Evolutionary conservation across 306 rosid genomes (phyloP).

Genomic region (Ochetophila trinervis): DNA sequence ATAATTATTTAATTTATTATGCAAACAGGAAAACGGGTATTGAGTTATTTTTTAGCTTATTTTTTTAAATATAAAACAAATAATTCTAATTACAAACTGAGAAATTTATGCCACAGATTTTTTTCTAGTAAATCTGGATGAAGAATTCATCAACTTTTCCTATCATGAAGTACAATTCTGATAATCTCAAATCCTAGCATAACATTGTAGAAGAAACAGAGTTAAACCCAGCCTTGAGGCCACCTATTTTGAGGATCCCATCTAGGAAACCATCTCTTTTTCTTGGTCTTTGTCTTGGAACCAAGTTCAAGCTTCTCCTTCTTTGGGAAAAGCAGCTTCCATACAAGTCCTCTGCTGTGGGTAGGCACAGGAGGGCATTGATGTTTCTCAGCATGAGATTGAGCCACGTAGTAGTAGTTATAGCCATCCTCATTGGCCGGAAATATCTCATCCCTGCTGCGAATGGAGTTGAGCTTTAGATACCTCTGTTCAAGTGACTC

Average conservation of each 20-base stretch:
- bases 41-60: no score
- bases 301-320: constrained; percentile 34
- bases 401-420: background rate
- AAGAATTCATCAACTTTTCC: background rate
- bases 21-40: no score
- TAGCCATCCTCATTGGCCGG: constrained; percentile 13
- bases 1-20: no score
- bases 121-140: background rate
- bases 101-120: background rate
- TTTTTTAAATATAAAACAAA: no score
- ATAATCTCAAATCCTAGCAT: no score
- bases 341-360: constrained; percentile 18
- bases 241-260: constrained; percentile 53
- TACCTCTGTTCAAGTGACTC: constrained; percentile 65
- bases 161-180: no score
- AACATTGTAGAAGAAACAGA: background rate
- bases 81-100: no score
- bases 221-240: constrained; percentile 78
- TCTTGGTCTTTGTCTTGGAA: constrained; percentile 27
- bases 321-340: constrained; percentile 22
- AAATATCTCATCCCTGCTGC: constrained; percentile 47
- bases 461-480: constrained; percentile 39
- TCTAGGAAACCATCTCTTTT: constrained; percentile 39
- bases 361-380: background rate
- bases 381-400: constrained; percentile 14